Conservation (phyloP, 2,329 filamentous ascomycete species). For the Venturia carpophila region DNA sequence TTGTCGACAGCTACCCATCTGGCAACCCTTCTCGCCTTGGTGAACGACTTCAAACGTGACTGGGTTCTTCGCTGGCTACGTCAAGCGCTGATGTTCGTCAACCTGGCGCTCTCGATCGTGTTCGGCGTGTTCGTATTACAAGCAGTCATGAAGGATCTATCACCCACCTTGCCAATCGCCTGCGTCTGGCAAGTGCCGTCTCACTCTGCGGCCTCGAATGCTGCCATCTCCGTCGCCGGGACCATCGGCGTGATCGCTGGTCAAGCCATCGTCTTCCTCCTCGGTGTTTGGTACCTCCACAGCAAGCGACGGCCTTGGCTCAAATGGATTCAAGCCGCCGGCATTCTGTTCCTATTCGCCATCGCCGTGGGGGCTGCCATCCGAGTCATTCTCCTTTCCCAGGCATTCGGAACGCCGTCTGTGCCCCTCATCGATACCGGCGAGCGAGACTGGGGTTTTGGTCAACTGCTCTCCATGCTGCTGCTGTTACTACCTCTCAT, state of each 20-base stretch:
- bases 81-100: constrained; percentile 58
- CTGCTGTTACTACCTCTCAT: constrained; percentile 54
- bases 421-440: constrained; percentile 44
- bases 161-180: constrained; percentile 49
- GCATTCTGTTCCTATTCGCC: constrained; percentile 43
- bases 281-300: constrained; percentile 59
- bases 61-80: constrained; percentile 60
- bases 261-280: constrained; percentile 50
- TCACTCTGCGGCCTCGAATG: constrained; percentile 33
- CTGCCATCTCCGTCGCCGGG: constrained; percentile 46
- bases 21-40: constrained; percentile 55
- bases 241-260: constrained; percentile 55
- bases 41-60: constrained; percentile 58
- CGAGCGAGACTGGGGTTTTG: constrained; percentile 56
- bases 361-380: constrained; percentile 53
- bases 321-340: constrained; percentile 45
- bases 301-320: constrained; percentile 47
- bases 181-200: constrained; percentile 50
- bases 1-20: constrained; percentile 60
- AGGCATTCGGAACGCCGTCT: constrained; percentile 51
- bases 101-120: constrained; percentile 50
- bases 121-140: constrained; percentile 51
- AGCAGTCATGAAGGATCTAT: constrained; percentile 45
- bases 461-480: constrained; percentile 53
- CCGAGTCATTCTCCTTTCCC: constrained; percentile 49